Evolutionary conservation across 495 filamentous ascomycete species (phyloP), one percentile per base, ranked within the genome.

Genomic region (Hyaloscypha finlandica): DNA sequence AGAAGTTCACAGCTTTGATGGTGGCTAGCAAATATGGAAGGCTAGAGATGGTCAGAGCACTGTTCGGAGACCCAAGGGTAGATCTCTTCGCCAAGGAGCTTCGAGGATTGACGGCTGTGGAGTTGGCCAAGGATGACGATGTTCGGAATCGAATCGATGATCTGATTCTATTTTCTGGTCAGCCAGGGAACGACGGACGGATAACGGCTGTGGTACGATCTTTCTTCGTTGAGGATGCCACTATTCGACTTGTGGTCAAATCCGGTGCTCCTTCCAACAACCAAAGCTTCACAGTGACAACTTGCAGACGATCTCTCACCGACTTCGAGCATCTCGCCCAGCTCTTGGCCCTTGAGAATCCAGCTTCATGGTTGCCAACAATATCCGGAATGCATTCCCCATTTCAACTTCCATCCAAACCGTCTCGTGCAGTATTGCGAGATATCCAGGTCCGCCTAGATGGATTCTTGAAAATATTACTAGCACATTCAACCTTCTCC

Each of bases 21-120:
- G 91, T 98, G 64, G 94, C 94, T n/a, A 97, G 93, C 81, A 99
- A 99, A 77, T 99, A 97, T 72, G 95, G 94, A 30, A 86, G 96
- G 55, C 90, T 96, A 20, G 95, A 97, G 68, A 90, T 94, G 83
- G 94, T 99, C 8, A 86, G 93, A 64, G 88, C 88, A 19, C 81
- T 99, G 14, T 97, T 97, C 74, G 84, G 86, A 57, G 96, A 98
- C 75, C 83, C 91, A 19, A 82, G 96, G 64, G 93, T 97, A 6
- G 96, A 99, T 75, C 78, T 92, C 2, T 85, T 88, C 39, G 87
- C 93, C 31, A 93, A 90, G 74, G 96, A 99, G 70, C 75, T 91
- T 14, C 87, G 96, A 61, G 96, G 96, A 2, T 81, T 99, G 72
- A 97, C 94, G 31, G 96, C 96, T 2, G 93, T 98, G 19, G 96